phyloP scores from a whole-genome alignment of 2,329 filamentous ascomycete species.

The Colletotrichum plurivorum region DNA sequence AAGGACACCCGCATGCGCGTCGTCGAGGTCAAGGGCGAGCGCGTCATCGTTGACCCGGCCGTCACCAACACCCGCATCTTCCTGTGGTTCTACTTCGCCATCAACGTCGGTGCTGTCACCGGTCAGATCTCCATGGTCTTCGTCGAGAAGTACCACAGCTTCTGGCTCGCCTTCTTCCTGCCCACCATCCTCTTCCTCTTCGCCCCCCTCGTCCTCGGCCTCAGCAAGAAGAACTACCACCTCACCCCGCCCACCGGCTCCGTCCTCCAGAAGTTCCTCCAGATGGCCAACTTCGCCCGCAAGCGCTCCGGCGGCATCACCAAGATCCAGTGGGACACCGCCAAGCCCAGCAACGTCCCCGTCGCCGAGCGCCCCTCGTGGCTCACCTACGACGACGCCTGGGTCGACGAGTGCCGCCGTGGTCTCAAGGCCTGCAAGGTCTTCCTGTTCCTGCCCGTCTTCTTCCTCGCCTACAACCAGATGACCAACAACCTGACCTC shows the following conservation, averaged over 20 bases:
- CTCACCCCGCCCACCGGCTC: slow-evolving; percentile 79
- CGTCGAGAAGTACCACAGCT: slow-evolving; percentile 82
- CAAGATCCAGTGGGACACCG: slow-evolving; percentile 76
- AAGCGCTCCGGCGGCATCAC: slow-evolving; percentile 76
- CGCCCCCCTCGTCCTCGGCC: slow-evolving; percentile 73
- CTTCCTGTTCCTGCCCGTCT: slow-evolving; percentile 79
- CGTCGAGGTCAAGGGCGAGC: slow-evolving; percentile 70
- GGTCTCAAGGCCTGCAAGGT: slow-evolving; percentile 79
- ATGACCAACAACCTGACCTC: slow-evolving; percentile 73
- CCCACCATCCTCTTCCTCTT: slow-evolving; percentile 76
- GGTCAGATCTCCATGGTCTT: slow-evolving; percentile 79
- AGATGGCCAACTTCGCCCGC: slow-evolving; percentile 71
- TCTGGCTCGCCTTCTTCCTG: slow-evolving; percentile 79
- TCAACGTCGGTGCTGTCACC: slow-evolving; percentile 75
- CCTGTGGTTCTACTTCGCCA: slow-evolving; percentile 71
- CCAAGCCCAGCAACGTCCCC: slow-evolving; percentile 76
- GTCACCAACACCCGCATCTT: slow-evolving; percentile 79
- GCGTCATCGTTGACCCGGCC: slow-evolving; percentile 79
- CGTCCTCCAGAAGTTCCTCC: slow-evolving; percentile 76
- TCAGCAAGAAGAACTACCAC: slow-evolving; percentile 73
- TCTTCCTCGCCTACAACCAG: slow-evolving; percentile 72
- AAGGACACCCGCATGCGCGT: slow-evolving; percentile 70
- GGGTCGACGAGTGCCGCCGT: slow-evolving; percentile 84
- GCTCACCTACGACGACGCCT: slow-evolving; percentile 88
- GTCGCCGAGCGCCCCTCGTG: slow-evolving; percentile 71